Evolutionary conservation across 371 early-diverging fungal genomes (phyloP).

Genomic region (Apophysomyces trapeziformis): DNA sequence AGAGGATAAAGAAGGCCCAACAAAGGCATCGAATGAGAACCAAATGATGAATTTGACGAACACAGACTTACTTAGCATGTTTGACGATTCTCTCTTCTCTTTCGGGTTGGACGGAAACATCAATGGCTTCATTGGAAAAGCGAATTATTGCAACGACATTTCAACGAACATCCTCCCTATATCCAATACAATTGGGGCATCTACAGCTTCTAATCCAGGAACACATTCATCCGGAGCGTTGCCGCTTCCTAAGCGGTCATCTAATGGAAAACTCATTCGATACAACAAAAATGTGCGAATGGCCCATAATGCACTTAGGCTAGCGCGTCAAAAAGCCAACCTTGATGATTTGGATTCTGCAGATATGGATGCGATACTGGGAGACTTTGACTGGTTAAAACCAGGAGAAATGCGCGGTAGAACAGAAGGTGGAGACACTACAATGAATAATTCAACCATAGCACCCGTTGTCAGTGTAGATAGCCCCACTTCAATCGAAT

Average conservation of each 20-base stretch:
- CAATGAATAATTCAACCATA: neutral
- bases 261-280: slow-evolving; percentile 48
- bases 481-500: slow-evolving; percentile 8
- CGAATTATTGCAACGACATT: slow-evolving; percentile 6
- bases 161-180: slow-evolving; percentile 14
- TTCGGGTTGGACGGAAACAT: slow-evolving; percentile 1
- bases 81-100: neutral
- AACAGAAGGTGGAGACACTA: neutral
- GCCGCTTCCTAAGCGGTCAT: slow-evolving; percentile 35
- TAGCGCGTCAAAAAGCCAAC: slow-evolving; percentile 32
- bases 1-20: slow-evolving; percentile 13
- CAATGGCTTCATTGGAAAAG: neutral
- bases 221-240: neutral
- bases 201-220: neutral
- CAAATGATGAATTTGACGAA: neutral
- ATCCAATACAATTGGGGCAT: neutral
- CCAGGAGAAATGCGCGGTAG: neutral
- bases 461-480: neutral
- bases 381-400: neutral
- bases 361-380: slow-evolving; percentile 2
- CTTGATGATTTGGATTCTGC: neutral
- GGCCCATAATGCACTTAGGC: slow-evolving; percentile 43
- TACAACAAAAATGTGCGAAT: slow-evolving; percentile 44
- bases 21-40: neutral
- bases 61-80: neutral